Conservation (phyloP, 345 rosid species). For the Arabidopsis suecica region DNA sequence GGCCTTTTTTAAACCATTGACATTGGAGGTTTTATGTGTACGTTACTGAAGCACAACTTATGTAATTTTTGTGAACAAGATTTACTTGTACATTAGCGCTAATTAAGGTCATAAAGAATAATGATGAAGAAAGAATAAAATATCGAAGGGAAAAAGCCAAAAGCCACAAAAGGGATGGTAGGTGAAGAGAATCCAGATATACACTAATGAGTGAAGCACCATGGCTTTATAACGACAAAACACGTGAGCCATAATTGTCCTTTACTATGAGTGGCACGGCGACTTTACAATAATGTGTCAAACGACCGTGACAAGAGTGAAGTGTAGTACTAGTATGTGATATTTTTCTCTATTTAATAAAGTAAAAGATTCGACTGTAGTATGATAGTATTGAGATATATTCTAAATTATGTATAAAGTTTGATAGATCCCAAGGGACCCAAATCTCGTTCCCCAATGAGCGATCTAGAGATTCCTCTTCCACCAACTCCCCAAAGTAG, state of each 20-base stretch:
- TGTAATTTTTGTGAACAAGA: not conserved
- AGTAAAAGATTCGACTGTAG: conserved; percentile 23
- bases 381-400: not conserved
- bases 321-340: not conserved
- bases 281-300: not conserved
- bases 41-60: not conserved
- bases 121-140: not conserved
- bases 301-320: conserved; percentile 23
- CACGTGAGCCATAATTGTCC: conserved; percentile 39
- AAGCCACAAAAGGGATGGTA: not conserved
- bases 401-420: not conserved
- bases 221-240: conserved; percentile 16
- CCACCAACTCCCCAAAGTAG: conserved; percentile 30
- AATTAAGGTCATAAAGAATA: not conserved
- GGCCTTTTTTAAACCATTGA: not conserved
- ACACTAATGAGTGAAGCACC: conserved; percentile 21
- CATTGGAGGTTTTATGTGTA: not conserved
- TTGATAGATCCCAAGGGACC: conserved; percentile 40
- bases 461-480: conserved; percentile 43
- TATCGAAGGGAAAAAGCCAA: not conserved
- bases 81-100: not conserved
- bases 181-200: conserved; percentile 32
- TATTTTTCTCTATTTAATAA: not conserved
- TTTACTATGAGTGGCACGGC: conserved; percentile 20
- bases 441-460: conserved; percentile 25